Percentiles rank a stretch among this genome's conserved stretches.
These are phyloP conservation scores for Misopates orontium DNA, from an alignment of 257 asterid genomes.

Conservation along the genomic window DNA sequence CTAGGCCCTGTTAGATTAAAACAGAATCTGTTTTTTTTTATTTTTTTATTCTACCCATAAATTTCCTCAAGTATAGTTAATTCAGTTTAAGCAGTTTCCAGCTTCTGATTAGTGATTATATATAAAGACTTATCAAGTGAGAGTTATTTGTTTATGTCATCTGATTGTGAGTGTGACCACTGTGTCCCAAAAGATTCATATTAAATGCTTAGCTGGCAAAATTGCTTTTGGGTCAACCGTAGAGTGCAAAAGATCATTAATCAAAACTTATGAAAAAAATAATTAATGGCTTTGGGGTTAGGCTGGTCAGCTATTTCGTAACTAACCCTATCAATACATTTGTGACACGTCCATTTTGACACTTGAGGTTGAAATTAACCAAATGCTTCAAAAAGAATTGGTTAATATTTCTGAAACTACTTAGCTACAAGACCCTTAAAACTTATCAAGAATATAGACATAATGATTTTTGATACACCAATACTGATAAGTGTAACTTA, in stretches of 20 bases:
- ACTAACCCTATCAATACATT: slow-evolving; percentile 24
- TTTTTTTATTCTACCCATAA: neutral
- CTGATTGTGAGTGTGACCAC: slow-evolving; percentile 23
- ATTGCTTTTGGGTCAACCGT: slow-evolving; percentile 11
- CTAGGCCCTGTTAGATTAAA: neutral
- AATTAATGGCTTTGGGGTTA: slow-evolving; percentile 16
- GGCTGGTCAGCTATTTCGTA: slow-evolving; percentile 30
- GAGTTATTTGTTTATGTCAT: neutral
- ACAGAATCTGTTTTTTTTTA: neutral
- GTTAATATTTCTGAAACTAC: too few species aligned
- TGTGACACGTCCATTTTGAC: too few species aligned
- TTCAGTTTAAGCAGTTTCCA: neutral
- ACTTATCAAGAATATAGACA: too few species aligned
- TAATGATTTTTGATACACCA: too few species aligned
- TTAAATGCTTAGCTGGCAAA: slow-evolving; percentile 9
- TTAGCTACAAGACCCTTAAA: too few species aligned
- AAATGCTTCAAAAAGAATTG: neutral
- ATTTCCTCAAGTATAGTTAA: neutral
- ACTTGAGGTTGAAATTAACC: neutral
- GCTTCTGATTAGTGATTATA: slow-evolving; percentile 3
- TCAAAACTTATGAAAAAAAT: slow-evolving; percentile 7
- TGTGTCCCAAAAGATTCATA: neutral
- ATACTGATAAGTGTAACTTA: too few species aligned
- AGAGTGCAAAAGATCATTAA: neutral
- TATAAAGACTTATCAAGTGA: neutral